Percentiles rank a stretch among this genome's conserved stretches.
These are phyloP conservation scores for Rhodotorula mucilaginosa DNA, from an alignment of 1,284 basidiomycete genomes.

Conservation along the genomic window DNA sequence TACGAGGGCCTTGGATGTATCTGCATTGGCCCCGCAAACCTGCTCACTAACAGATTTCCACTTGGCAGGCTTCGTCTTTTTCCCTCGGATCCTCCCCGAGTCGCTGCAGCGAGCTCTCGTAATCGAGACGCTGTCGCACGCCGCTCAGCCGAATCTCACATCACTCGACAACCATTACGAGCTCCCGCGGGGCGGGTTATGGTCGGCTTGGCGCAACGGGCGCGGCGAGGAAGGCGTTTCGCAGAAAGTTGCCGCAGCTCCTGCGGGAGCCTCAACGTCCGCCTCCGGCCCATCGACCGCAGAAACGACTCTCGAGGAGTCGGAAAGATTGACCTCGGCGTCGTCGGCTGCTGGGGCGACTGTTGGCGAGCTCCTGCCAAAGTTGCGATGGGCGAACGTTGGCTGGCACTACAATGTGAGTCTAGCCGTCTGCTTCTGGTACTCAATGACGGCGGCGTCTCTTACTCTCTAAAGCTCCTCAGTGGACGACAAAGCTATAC, in stretches of 20 bases:
- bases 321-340: too few relatives aligned
- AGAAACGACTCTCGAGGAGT: not conserved
- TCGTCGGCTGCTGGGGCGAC: slow-evolving; percentile 9
- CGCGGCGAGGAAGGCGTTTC: slow-evolving; percentile 15
- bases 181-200: slow-evolving; percentile 68
- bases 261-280: not conserved
- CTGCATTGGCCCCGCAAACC: not conserved
- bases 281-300: not conserved
- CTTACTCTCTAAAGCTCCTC: slow-evolving; percentile 35
- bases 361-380: slow-evolving; percentile 31
- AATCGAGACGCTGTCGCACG: slow-evolving; percentile 66
- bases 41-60: not conserved
- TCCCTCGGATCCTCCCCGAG: slow-evolving; percentile 67
- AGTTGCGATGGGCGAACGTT: slow-evolving; percentile 83
- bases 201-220: slow-evolving; percentile 59
- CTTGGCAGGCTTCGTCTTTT: slow-evolving; percentile 68
- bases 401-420: slow-evolving; percentile 72
- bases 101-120: slow-evolving; percentile 65
- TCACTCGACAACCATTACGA: slow-evolving; percentile 81
- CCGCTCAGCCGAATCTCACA: slow-evolving; percentile 73
- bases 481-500: slow-evolving; percentile 89
- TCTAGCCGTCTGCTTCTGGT: not conserved
- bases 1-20: not conserved
- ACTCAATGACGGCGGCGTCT: too few relatives aligned
- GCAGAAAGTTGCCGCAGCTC: not conserved